These are phyloP conservation scores for Hyphopichia buzzinii DNA, from an alignment of 1,139 yeast species.

Conservation along the genomic window DNA sequence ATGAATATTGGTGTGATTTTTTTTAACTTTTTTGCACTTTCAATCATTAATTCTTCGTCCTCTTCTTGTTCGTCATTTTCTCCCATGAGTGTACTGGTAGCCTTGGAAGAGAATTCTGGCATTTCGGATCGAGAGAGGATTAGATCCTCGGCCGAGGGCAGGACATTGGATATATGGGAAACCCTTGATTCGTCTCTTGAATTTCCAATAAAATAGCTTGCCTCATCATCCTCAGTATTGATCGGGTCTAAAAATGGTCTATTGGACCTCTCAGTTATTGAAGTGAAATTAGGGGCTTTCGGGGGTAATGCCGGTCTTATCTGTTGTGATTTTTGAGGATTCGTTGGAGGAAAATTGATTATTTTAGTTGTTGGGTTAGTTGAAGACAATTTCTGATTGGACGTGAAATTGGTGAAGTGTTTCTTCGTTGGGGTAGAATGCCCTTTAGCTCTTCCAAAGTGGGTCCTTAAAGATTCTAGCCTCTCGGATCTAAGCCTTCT, in stretches of 20 bases:
- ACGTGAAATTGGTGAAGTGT: background rate
- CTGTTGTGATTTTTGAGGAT: background rate
- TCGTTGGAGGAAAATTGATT: constrained; percentile 14
- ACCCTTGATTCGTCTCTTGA: background rate
- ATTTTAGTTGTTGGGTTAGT: background rate
- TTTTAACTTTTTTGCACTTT: constrained; percentile 37
- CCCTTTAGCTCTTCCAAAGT: constrained; percentile 29
- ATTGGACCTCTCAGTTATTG: background rate
- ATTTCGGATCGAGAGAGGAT: constrained; percentile 1
- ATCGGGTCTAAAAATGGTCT: background rate
- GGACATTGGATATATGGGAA: background rate
- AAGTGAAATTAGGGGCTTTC: constrained; percentile 28
- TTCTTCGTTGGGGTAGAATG: constrained; percentile 11
- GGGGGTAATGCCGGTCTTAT: constrained; percentile 23
- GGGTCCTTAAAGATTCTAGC: constrained; percentile 33
- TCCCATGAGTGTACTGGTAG: constrained; percentile 4
- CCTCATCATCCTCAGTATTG: background rate
- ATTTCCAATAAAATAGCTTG: background rate
- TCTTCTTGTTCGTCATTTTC: constrained; percentile 13
- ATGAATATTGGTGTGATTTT: constrained; percentile 40
- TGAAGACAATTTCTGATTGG: constrained; percentile 1
- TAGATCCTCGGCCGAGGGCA: constrained; percentile 1
- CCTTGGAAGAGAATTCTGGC: constrained; percentile 5
- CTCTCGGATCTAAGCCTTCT: constrained; percentile 32
- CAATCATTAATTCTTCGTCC: constrained; percentile 24